Evolutionary conservation across 306 rosid genomes (phyloP), one percentile per base, ranked within the genome.

Genomic region (Gynostemma pentaphyllum): DNA sequence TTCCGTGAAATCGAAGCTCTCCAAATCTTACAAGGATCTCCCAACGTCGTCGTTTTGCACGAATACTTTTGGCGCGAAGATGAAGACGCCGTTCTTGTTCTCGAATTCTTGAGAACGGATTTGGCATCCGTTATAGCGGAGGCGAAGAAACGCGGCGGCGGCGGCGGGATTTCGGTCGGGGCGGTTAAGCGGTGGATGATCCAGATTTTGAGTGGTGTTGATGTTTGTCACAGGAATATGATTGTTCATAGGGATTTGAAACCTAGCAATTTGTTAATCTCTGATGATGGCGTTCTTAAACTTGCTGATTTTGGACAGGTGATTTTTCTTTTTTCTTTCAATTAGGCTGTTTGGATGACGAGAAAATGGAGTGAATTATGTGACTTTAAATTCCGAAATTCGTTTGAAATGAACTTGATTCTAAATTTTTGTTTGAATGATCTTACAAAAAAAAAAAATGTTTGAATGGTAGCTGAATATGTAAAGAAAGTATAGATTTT

Each of bases 301-400:
- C 48, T 91, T 28, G 92, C 96, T 0, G 95, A 91, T 85, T 85
- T 91, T 66, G 96, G 98, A 44, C 98, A 88, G 98, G 98, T 91
- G 67, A 66, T 45, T 32, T 52, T 1, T 21, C 6, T 56, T 56
- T 32, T 5, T 5, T 9, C 3, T 28, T 23, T 36, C 11, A n/a
- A 21, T 19, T 5, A 42, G 28, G 5, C 26, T 34, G 9, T 5
- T 57, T 57, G 10, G 46, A 34, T 36, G 45, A 11, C 64, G 46
- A 56, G 45, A 34, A 34, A 2, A 32, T 2, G 37, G 37, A 32
- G 37, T 32, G n/a, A n/a, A n/a, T n/a, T n/a, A n/a, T n/a, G n/a
- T n/a, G n/a, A n/a, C n/a, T n/a, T n/a, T n/a, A n/a, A n/a, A n/a
- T n/a, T n/a, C n/a, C n/a, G n/a, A n/a, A n/a, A n/a, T n/a, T n/a